Conservation (phyloP, 2,329 filamentous ascomycete species). For the Leptosphaerulina australis region DNA sequence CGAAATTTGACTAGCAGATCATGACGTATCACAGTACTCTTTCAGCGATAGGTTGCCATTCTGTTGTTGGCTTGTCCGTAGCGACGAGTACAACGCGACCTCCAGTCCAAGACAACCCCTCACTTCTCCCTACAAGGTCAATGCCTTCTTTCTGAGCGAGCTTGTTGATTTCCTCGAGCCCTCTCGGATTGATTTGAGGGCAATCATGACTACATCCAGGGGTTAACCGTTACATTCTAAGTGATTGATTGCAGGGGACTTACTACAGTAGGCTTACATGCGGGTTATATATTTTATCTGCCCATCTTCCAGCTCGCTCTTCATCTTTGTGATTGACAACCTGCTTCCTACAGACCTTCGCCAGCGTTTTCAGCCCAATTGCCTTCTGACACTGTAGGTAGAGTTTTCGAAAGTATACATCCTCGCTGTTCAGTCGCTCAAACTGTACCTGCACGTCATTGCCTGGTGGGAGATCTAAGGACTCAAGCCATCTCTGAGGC, state of each 20-base stretch:
- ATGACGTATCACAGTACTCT: slow-evolving; percentile 31
- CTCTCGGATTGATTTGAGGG: slow-evolving; percentile 26
- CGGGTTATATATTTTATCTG: slow-evolving; percentile 42
- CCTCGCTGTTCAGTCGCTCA: slow-evolving; percentile 40
- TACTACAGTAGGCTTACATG: slow-evolving; percentile 53
- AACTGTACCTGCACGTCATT: slow-evolving; percentile 36
- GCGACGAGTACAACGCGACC: slow-evolving; percentile 50
- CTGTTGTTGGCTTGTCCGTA: slow-evolving; percentile 45
- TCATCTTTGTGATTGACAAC: slow-evolving; percentile 36
- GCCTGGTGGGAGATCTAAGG: slow-evolving; percentile 30
- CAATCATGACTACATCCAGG: slow-evolving; percentile 34
- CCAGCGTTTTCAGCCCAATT: slow-evolving; percentile 36
- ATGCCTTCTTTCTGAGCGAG: slow-evolving; percentile 34
- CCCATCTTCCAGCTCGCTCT: slow-evolving; percentile 39
- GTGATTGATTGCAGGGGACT: slow-evolving; percentile 22
- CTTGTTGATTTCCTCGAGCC: slow-evolving; percentile 29
- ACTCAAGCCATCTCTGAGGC: slow-evolving; percentile 48
- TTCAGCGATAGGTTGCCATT: slow-evolving; percentile 48
- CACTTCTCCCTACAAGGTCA: slow-evolving; percentile 18
- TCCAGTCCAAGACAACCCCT: slow-evolving; percentile 41
- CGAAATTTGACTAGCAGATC: neutral
- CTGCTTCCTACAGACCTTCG: slow-evolving; percentile 31
- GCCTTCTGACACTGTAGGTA: slow-evolving; percentile 46
- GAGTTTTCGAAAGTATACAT: slow-evolving; percentile 49
- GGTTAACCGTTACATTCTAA: neutral